Conservation (phyloP, 139 green algal genomes). For the Picochlorum sp. region DNA sequence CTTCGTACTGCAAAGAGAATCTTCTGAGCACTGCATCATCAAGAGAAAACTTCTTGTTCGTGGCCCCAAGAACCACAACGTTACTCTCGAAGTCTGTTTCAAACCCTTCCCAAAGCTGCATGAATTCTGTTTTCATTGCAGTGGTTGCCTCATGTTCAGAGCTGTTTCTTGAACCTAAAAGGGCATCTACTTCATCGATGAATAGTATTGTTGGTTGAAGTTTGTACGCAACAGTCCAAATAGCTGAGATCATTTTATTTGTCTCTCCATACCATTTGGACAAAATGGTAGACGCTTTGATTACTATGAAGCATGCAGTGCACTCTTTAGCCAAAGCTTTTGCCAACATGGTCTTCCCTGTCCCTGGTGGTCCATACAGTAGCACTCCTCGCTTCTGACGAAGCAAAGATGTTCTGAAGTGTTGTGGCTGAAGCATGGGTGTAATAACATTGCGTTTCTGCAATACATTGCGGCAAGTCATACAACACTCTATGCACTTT, state of each 20-base stretch:
- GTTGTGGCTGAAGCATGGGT: slow-evolving; percentile 61
- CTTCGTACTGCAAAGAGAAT: slow-evolving; percentile 63
- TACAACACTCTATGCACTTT: too few species aligned
- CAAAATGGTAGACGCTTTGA: slow-evolving; percentile 70
- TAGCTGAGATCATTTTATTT: slow-evolving; percentile 72
- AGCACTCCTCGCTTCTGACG: slow-evolving; percentile 71
- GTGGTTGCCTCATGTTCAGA: slow-evolving; percentile 84
- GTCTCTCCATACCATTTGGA: slow-evolving; percentile 95
- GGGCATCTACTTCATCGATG: slow-evolving; percentile 90
- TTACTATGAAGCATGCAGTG: slow-evolving; percentile 86
- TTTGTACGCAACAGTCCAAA: slow-evolving; percentile 82
- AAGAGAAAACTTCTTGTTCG: slow-evolving; percentile 67
- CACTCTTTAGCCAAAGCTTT: slow-evolving; percentile 87
- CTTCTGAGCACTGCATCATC: slow-evolving; percentile 61
- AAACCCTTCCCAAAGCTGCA: slow-evolving; percentile 93
- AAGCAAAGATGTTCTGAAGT: slow-evolving; percentile 72
- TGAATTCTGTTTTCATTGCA: slow-evolving; percentile 93
- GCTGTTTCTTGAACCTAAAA: slow-evolving; percentile 66
- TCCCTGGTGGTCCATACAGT: slow-evolving; percentile 87
- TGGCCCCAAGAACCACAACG: slow-evolving; percentile 80
- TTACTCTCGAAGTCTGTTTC: slow-evolving; percentile 36
- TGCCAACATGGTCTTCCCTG: slow-evolving; percentile 86
- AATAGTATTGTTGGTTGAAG: slow-evolving; percentile 93
- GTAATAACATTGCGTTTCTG: slow-evolving; percentile 64
- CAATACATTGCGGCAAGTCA: too few species aligned